Conservation (phyloP, 352 stramenopile genomes). For the Thraustochytrium striatum region DNA sequence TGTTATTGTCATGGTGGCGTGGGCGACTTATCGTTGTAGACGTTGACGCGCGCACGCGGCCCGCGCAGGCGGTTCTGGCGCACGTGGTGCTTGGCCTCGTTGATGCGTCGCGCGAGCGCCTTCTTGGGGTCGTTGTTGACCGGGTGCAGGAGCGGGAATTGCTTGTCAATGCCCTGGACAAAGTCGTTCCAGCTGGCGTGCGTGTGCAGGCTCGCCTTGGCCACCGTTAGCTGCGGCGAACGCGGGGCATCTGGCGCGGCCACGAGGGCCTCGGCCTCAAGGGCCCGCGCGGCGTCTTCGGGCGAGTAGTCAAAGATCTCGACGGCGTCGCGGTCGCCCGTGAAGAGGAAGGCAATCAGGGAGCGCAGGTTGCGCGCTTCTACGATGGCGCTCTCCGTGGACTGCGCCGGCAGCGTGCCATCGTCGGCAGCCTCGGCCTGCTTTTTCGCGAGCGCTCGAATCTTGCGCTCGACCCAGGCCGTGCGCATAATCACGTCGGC, state of each 20-base stretch:
- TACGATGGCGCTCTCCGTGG: not conserved
- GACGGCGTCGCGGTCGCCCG: not conserved
- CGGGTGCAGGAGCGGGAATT: slow-evolving; percentile 38
- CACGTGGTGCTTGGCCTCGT: not conserved
- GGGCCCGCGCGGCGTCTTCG: not conserved
- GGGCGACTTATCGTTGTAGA: too few relatives aligned
- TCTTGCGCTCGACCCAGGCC: not conserved
- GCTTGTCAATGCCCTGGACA: slow-evolving; percentile 19
- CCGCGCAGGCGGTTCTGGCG: not conserved
- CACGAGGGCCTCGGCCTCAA: not conserved
- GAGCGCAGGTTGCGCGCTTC: slow-evolving; percentile 30
- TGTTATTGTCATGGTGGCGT: too few relatives aligned
- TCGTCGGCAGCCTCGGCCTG: not conserved
- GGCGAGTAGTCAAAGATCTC: not conserved
- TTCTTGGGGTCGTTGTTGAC: slow-evolving; percentile 15
- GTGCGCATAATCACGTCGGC: slow-evolving; percentile 18
- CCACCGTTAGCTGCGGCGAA: not conserved
- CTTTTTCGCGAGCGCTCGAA: slow-evolving; percentile 1
- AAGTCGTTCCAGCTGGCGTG: slow-evolving; percentile 43
- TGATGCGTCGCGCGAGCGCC: slow-evolving; percentile 16
- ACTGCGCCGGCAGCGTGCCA: not conserved
- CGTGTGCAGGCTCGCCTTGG: slow-evolving; percentile 7
- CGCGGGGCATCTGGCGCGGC: not conserved
- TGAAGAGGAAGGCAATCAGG: slow-evolving; percentile 9
- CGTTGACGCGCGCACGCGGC: not conserved